A percentile compares a stretch with the other conserved stretches of the same genome.
Evolutionary conservation across 208 protist genomes (phyloP).

Genomic region (Strigomonas galati): DNA sequence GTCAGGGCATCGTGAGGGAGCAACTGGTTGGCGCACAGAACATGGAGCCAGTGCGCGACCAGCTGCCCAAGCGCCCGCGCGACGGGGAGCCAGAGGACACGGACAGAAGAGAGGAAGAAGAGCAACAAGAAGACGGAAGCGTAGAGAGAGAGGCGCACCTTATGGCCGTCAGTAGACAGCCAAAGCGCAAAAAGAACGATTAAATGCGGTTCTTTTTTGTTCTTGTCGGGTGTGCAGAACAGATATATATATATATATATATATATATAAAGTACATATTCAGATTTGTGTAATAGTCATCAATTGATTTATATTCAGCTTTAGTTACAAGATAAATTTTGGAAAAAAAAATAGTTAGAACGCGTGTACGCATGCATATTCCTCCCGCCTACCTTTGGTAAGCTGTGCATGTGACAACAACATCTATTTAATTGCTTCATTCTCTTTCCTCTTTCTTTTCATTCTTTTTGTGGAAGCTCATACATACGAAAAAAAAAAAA

Average conservation of each 20-base stretch:
- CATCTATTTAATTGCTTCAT: background rate
- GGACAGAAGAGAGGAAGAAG: background rate
- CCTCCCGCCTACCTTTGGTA: background rate
- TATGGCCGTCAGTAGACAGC: too few species aligned
- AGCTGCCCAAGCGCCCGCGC: background rate
- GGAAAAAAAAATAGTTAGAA: slow-evolving; percentile 2
- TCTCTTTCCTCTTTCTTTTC: background rate
- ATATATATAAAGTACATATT: background rate
- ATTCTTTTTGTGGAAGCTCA: background rate
- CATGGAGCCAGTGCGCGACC: too few species aligned
- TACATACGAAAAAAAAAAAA: slow-evolving; percentile 1
- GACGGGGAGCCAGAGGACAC: background rate
- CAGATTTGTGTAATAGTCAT: background rate
- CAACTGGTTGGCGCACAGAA: background rate
- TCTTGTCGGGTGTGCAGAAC: too few species aligned
- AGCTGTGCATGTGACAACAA: background rate
- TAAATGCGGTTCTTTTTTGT: background rate
- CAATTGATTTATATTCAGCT: background rate
- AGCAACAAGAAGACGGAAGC: background rate
- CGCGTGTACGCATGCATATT: background rate
- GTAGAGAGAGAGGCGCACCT: too few species aligned
- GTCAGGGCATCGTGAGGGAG: background rate
- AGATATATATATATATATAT: slow-evolving; percentile 6
- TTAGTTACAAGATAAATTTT: background rate
- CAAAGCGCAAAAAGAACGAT: background rate